Conservation (phyloP, 1,139 yeast species). For the Candida sojae region DNA sequence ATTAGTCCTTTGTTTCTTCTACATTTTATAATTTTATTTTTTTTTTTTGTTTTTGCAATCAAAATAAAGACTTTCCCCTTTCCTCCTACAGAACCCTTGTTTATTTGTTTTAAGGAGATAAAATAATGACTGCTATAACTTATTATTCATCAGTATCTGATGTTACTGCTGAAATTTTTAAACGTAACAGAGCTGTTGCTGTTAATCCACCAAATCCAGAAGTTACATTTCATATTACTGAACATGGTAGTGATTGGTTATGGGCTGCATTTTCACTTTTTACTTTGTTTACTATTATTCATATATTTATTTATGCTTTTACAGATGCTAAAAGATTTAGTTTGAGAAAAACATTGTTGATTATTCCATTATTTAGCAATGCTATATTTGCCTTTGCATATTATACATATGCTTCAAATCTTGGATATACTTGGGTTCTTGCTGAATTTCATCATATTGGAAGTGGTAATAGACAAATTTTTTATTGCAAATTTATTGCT, state of each 20-base stretch:
- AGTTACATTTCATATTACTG: constrained; percentile 53
- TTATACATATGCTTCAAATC: constrained; percentile 65
- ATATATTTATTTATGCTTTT: constrained; percentile 39
- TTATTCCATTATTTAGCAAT: constrained; percentile 46
- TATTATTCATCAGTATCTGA: background rate
- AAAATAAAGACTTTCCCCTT: background rate
- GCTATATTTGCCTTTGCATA: constrained; percentile 53
- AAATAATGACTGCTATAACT: background rate
- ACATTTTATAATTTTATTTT: background rate
- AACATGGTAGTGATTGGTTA: constrained; percentile 68
- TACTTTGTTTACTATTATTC: constrained; percentile 42
- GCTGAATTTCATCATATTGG: constrained; percentile 59
- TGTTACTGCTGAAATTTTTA: constrained; percentile 9
- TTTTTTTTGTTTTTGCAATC: background rate
- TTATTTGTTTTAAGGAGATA: background rate
- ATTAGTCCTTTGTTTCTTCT: background rate
- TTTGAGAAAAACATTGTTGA: constrained; percentile 43
- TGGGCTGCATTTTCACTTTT: constrained; percentile 66
- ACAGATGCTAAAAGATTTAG: constrained; percentile 33
- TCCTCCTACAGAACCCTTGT: no score
- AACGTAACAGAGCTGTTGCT: constrained; percentile 47
- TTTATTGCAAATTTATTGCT: constrained; percentile 65
- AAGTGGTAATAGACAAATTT: constrained; percentile 56
- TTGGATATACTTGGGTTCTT: constrained; percentile 60
- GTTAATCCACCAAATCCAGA: constrained; percentile 45